Conservation (phyloP, 345 rosid species). For the Ceriops tagal region DNA sequence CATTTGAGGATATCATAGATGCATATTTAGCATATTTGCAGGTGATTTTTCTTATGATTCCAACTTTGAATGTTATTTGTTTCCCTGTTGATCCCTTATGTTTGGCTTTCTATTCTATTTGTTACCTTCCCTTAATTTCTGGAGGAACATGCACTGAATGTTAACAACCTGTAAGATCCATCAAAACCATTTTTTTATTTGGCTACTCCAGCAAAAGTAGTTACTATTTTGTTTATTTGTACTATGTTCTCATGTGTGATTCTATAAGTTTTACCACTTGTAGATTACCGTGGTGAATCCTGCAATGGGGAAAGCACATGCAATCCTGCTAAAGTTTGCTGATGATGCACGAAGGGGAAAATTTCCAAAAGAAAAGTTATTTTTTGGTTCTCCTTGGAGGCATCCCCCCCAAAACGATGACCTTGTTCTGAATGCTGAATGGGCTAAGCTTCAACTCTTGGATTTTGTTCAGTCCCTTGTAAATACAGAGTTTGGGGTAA, state of each 20-base stretch:
- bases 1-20: conserved; percentile 85
- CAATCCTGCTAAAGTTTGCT: conserved; percentile 62
- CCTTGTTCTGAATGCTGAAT: conserved; percentile 33
- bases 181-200: too few species aligned
- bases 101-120: background rate
- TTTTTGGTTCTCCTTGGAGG: conserved; percentile 94
- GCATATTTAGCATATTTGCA: conserved; percentile 89
- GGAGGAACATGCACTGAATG: background rate
- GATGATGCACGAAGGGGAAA: conserved; percentile 59
- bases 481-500: conserved; percentile 76
- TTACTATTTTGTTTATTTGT: too few species aligned
- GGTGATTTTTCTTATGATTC: conserved; percentile 36
- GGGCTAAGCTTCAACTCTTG: conserved; percentile 95
- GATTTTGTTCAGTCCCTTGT: conserved; percentile 80
- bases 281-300: conserved; percentile 88
- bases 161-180: background rate
- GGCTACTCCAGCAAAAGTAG: too few species aligned
- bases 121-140: conserved; percentile 2
- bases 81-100: conserved; percentile 7
- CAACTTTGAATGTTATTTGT: background rate
- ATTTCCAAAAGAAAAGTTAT: conserved; percentile 57
- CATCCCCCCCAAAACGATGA: conserved; percentile 64
- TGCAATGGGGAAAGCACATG: conserved; percentile 77
- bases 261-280: background rate
- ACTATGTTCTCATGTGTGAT: too few species aligned